Evolutionary conservation across 148 eudicot genomes (phyloP), one percentile per base, ranked within the genome.

Genomic region (Bassia scoparia): DNA sequence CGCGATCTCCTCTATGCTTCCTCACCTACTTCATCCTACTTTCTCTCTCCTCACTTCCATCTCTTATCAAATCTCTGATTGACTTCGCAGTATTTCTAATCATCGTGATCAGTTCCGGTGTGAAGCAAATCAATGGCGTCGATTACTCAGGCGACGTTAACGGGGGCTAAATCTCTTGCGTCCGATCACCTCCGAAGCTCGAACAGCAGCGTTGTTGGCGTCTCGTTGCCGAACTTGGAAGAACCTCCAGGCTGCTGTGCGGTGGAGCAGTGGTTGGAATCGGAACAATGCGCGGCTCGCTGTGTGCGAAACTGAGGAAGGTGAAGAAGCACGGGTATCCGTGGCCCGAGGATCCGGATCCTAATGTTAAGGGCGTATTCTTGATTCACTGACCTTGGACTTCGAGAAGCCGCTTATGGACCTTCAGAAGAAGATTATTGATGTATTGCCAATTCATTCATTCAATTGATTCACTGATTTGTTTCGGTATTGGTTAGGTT

Each of bases 281-380:
- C 33, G 76, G 30, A 81, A 69, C 68, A 53, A 69, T 68, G 81
- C 79, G 74, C 84, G 68, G 30, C 81, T 82, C 8, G 68, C 73
- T 0, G 74, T 94, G 50, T 21, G 96, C 96, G 11, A 87, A 81
- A 76, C 61, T 87, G 13, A 85, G 91, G 86, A 88, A 86, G 78
- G 86, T 81, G 77, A 94, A 88, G 85, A 91, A 91, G 78, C 85
- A 91, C 46, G 91, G 88, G 71, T 87, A 89, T 68, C 98, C 97
- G n/a, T 94, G 98, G 98, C 90, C 96, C 10, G 82, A 84, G n/a
- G 84, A 87, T 73, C 83, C 90, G 7, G 93, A 91, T 73, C 90
- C 79, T 0, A 94, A 91, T 83, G 89, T 83, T 53, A 87, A 89
- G 80, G 96, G 98, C 21, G 97, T 94, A 20, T 78, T 83, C 69